phyloP scores from a whole-genome alignment of 257 asterid species.

The Mitragyna speciosa region DNA sequence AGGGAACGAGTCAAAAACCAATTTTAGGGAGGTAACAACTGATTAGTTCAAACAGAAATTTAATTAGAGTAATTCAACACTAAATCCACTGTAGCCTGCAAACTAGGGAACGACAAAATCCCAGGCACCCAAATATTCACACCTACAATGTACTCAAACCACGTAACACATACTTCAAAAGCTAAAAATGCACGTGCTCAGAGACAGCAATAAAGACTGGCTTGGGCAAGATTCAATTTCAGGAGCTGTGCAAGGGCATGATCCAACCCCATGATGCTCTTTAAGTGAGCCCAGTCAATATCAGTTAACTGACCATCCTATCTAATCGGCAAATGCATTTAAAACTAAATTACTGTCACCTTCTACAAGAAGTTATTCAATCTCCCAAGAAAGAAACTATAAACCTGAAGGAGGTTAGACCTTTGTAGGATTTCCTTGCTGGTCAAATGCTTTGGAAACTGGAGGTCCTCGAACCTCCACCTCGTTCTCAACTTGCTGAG shows the following conservation, averaged over 20 bases:
- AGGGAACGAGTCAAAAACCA: conserved; percentile 27
- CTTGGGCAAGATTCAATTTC: too few species aligned
- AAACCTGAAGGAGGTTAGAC: conserved; percentile 27
- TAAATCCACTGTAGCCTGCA: not conserved
- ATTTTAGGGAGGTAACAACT: not conserved
- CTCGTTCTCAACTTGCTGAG: conserved; percentile 73
- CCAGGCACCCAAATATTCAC: not conserved
- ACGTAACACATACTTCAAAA: not conserved
- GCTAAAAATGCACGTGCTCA: not conserved
- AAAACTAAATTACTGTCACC: too few species aligned
- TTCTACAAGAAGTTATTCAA: too few species aligned
- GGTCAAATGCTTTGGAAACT: conserved; percentile 80
- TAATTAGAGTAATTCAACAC: not conserved
- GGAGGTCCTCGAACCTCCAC: conserved; percentile 97
- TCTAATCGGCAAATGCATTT: too few species aligned
- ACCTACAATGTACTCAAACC: not conserved
- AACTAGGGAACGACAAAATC: not conserved
- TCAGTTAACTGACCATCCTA: too few species aligned
- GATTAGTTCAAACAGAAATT: not conserved
- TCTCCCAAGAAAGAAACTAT: too few species aligned
- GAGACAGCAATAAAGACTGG: not conserved
- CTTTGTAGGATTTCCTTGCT: conserved; percentile 92
- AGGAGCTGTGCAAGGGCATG: too few species aligned
- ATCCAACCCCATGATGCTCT: too few species aligned
- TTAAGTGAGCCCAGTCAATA: too few species aligned